Evolutionary conservation across 2,329 filamentous ascomycete species (phyloP).

Genomic region (Helminthosporium solani): DNA sequence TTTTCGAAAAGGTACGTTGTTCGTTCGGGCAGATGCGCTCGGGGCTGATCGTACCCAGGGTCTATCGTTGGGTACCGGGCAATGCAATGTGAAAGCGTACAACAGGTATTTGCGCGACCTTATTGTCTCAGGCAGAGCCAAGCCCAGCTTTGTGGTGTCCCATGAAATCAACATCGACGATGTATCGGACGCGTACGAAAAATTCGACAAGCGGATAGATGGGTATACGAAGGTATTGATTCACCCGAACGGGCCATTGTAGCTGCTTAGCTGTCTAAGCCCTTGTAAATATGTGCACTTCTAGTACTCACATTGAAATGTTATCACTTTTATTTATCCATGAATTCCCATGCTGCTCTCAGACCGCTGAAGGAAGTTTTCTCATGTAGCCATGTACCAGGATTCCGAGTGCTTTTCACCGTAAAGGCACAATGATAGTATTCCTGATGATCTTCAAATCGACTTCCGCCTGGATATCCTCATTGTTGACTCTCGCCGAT

Average conservation of each 20-base stretch:
- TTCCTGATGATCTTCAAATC: too few species aligned
- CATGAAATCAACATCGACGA: conserved; percentile 65
- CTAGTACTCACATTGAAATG: background rate
- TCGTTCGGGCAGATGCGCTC: background rate
- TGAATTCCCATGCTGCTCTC: too few species aligned
- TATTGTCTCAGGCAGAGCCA: conserved; percentile 64
- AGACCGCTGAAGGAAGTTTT: background rate
- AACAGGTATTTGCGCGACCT: conserved; percentile 66
- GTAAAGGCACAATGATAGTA: too few species aligned
- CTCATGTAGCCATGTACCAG: background rate
- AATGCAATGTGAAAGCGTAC: conserved; percentile 69
- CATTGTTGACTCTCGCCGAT: background rate
- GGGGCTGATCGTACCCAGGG: conserved; percentile 46
- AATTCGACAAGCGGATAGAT: conserved; percentile 66
- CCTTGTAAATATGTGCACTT: background rate
- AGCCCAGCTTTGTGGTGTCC: conserved; percentile 66
- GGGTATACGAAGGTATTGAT: conserved; percentile 69
- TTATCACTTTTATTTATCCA: background rate
- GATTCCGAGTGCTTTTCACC: too few species aligned
- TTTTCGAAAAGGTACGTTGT: conserved; percentile 62
- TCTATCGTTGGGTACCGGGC: conserved; percentile 60
- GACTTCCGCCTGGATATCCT: background rate
- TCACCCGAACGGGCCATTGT: conserved; percentile 58
- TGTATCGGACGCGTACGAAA: conserved; percentile 61
- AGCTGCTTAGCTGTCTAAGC: conserved; percentile 2